These are phyloP conservation scores for Plasmopara muralis DNA, from an alignment of 352 stramenopile genomes.

Conservation along the genomic window DNA sequence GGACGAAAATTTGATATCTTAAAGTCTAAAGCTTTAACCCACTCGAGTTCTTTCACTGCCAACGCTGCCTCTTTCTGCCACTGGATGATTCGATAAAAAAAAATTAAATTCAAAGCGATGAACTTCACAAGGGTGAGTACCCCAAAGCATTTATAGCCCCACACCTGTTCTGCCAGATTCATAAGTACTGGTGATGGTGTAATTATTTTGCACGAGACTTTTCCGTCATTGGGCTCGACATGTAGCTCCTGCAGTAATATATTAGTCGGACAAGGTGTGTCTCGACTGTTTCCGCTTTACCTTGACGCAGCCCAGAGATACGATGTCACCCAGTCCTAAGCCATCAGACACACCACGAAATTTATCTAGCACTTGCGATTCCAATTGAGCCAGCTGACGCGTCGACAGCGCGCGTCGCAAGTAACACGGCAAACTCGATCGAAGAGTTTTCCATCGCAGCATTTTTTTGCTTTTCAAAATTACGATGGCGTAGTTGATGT, in stretches of 20 bases:
- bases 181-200: conserved; percentile 57
- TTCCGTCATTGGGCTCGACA: conserved; percentile 33
- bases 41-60: conserved; percentile 53
- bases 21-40: conserved; percentile 66
- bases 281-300: conserved; percentile 19
- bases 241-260: conserved; percentile 40
- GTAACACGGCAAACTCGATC: conserved; percentile 13
- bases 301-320: conserved; percentile 73
- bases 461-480: conserved; percentile 11
- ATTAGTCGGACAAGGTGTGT: conserved; percentile 1
- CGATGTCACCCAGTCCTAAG: conserved; percentile 66
- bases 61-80: conserved; percentile 56
- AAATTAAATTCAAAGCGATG: too few relatives aligned
- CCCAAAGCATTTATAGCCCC: neutral
- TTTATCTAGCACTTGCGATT: conserved; percentile 71
- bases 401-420: conserved; percentile 45
- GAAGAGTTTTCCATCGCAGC: conserved; percentile 14
- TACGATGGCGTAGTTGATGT: neutral
- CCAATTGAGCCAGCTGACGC: conserved; percentile 56
- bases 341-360: conserved; percentile 64
- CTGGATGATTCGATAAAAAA: conserved; percentile 15
- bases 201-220: conserved; percentile 73
- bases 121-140: neutral
- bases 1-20: conserved; percentile 54
- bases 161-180: conserved; percentile 60